phyloP scores from a whole-genome alignment of 805 yeast genomes.

The Barnettozyma wickerhamii region DNA sequence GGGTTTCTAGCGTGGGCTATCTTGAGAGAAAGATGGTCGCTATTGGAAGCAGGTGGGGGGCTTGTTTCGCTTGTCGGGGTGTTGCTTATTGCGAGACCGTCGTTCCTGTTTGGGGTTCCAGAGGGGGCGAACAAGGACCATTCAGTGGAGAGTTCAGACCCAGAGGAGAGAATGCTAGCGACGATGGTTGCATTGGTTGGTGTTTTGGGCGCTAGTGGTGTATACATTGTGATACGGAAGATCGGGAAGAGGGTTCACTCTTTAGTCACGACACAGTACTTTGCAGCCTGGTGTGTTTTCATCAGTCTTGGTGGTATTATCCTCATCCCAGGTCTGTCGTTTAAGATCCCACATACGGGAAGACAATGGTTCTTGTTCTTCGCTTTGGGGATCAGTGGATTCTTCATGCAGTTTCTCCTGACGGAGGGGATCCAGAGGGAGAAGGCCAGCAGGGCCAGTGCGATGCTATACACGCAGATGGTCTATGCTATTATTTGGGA shows the following conservation, averaged over 20 bases:
- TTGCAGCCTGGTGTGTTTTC: slow-evolving; percentile 56
- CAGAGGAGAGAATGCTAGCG: slow-evolving; percentile 56
- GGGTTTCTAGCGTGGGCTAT: slow-evolving; percentile 67
- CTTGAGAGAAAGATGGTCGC: slow-evolving; percentile 61
- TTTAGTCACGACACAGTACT: slow-evolving; percentile 70
- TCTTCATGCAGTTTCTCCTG: slow-evolving; percentile 71
- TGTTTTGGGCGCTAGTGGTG: slow-evolving; percentile 63
- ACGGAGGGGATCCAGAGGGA: slow-evolving; percentile 85
- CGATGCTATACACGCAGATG: slow-evolving; percentile 73
- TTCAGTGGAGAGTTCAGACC: slow-evolving; percentile 45
- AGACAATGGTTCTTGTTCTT: slow-evolving; percentile 64
- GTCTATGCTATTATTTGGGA: slow-evolving; percentile 79
- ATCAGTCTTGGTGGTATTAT: slow-evolving; percentile 50
- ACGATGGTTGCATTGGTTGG: slow-evolving; percentile 61
- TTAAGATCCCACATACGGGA: slow-evolving; percentile 54
- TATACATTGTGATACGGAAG: slow-evolving; percentile 65
- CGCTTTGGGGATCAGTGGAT: slow-evolving; percentile 71
- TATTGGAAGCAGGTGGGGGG: slow-evolving; percentile 67
- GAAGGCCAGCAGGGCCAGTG: slow-evolving; percentile 68
- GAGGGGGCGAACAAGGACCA: slow-evolving; percentile 26
- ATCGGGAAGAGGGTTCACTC: slow-evolving; percentile 83
- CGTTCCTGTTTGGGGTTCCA: slow-evolving; percentile 55
- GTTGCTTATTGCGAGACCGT: slow-evolving; percentile 74
- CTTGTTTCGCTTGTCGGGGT: slow-evolving; percentile 70
- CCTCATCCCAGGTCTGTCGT: slow-evolving; percentile 51